Conservation (phyloP, 1,284 basidiomycete genomes). For the Ustilago vetiveriae region DNA sequence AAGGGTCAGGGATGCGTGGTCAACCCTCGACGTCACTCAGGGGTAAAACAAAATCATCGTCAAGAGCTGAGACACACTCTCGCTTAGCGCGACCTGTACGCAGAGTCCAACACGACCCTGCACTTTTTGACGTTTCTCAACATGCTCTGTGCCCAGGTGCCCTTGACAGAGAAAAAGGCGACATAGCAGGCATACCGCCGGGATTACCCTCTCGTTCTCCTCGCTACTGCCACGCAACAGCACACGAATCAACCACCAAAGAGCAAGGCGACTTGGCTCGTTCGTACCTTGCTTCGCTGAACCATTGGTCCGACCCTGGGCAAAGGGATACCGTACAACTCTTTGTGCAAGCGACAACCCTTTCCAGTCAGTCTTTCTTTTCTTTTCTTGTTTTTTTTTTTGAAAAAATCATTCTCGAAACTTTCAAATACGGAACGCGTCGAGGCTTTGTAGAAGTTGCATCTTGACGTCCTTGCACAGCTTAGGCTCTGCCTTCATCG, state of each 20-base stretch:
- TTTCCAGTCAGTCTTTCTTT: too few species aligned
- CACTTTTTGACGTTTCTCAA: constrained; percentile 7
- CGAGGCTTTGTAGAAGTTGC: constrained; percentile 24
- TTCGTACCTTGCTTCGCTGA: too few species aligned
- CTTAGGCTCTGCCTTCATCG: constrained; percentile 1
- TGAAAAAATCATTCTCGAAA: too few species aligned
- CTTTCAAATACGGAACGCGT: constrained; percentile 40
- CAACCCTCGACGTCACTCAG: constrained; percentile 22
- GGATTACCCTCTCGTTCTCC: background rate
- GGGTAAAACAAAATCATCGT: constrained; percentile 17
- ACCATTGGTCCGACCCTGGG: too few species aligned
- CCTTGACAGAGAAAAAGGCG: constrained; percentile 1
- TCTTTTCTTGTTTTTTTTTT: background rate
- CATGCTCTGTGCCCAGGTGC: constrained; percentile 20
- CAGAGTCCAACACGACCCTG: constrained; percentile 6
- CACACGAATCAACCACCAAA: too few species aligned
- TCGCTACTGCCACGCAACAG: too few species aligned
- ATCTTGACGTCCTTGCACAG: constrained; percentile 9
- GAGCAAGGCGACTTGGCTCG: too few species aligned
- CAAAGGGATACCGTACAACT: too few species aligned
- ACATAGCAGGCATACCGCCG: background rate
- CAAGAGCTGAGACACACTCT: constrained; percentile 5
- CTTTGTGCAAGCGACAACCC: too few species aligned
- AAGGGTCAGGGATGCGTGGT: too few species aligned
- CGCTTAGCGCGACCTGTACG: background rate